A percentile compares a stretch with the other conserved stretches of the same genome.
Conservation (phyloP, 495 filamentous ascomycete genomes). For the Evansstolkia leycettana region DNA sequence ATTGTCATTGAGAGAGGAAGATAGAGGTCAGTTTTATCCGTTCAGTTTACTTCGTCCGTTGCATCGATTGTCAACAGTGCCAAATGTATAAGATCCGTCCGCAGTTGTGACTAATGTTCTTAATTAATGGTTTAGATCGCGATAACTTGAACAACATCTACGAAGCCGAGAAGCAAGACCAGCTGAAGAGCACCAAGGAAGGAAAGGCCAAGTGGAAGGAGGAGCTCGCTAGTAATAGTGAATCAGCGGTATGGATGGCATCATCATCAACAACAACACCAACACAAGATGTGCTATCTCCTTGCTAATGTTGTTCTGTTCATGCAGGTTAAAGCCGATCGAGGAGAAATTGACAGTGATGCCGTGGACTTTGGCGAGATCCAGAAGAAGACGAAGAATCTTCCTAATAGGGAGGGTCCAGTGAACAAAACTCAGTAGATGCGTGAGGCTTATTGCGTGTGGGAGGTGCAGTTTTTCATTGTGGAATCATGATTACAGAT, state of each 20-base stretch:
- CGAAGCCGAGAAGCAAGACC: slow-evolving; percentile 63
- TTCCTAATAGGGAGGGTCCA: slow-evolving; percentile 11
- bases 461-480: too few relatives aligned
- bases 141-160: slow-evolving; percentile 33
- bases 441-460: too few relatives aligned
- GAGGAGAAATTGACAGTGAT: slow-evolving; percentile 35
- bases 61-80: neutral
- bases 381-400: slow-evolving; percentile 38
- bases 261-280: neutral
- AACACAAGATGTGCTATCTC: neutral
- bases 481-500: too few relatives aligned
- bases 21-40: neutral
- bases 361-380: slow-evolving; percentile 34
- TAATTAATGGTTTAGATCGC: slow-evolving; percentile 14
- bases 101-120: neutral
- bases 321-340: slow-evolving; percentile 51
- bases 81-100: neutral
- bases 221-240: slow-evolving; percentile 67
- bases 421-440: slow-evolving; percentile 7
- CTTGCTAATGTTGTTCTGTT: neutral
- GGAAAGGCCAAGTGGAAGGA: slow-evolving; percentile 74
- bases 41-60: too few relatives aligned
- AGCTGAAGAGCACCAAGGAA: slow-evolving; percentile 53
- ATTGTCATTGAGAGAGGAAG: neutral
- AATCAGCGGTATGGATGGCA: slow-evolving; percentile 53